Conservation (phyloP, 106 monocot species). For the Dendrobium huoshanense region DNA sequence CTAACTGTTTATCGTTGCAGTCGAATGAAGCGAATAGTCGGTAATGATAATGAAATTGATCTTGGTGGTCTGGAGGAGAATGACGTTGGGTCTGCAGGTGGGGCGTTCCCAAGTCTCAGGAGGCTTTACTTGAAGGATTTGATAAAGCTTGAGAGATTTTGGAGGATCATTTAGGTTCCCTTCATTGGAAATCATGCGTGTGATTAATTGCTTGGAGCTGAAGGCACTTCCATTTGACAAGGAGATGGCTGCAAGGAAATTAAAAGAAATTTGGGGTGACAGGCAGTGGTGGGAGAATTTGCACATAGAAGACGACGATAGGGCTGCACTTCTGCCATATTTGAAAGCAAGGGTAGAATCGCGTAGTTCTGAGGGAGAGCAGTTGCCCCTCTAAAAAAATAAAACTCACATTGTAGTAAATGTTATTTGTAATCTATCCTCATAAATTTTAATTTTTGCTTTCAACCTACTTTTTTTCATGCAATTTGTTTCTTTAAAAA, state of each 20-base stretch:
- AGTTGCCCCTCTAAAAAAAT: no score
- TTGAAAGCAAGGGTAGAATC: no score
- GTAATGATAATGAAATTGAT: background rate
- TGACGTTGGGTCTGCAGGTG: background rate
- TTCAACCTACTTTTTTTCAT: no score
- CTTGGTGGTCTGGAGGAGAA: background rate
- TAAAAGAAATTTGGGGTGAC: slow-evolving; percentile 1
- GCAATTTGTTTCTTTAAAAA: no score
- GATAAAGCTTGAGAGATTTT: background rate
- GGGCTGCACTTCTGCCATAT: background rate
- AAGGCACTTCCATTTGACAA: background rate
- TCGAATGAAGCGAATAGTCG: slow-evolving; percentile 3
- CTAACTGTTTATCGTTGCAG: slow-evolving; percentile 1
- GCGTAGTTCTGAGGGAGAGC: no score
- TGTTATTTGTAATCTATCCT: no score
- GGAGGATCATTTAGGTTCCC: background rate
- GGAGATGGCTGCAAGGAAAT: background rate
- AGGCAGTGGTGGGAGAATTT: background rate
- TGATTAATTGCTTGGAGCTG: background rate
- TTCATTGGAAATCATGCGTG: background rate
- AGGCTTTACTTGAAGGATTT: background rate
- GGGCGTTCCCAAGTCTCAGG: background rate
- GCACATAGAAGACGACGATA: background rate
- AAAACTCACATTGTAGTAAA: no score
- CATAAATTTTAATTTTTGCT: no score